These are phyloP conservation scores for Colletotrichum liriopes DNA, from an alignment of 2,329 filamentous ascomycete species.

Conservation along the genomic window DNA sequence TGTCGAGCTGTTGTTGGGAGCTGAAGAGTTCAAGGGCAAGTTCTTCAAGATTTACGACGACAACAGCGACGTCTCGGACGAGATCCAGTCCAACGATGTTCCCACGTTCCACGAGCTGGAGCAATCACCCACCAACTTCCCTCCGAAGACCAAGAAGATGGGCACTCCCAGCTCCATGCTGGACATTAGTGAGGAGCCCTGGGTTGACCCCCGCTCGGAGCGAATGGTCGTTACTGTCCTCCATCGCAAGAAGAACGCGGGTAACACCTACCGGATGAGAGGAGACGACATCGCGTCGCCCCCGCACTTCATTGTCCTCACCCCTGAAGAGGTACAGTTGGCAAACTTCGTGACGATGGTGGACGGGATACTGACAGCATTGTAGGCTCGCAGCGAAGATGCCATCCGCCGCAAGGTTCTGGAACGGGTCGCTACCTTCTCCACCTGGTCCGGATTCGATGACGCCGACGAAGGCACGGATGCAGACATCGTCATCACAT, in stretches of 20 bases:
- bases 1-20: conserved; percentile 78
- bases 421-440: conserved; percentile 81
- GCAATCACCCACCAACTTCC: conserved; percentile 83
- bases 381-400: conserved; percentile 72
- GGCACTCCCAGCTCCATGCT: conserved; percentile 64
- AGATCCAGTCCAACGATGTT: conserved; percentile 77
- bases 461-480: conserved; percentile 71
- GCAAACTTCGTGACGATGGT: conserved; percentile 53
- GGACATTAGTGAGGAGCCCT: conserved; percentile 59
- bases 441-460: conserved; percentile 72
- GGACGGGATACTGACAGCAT: conserved; percentile 7
- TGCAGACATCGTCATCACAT: conserved; percentile 79
- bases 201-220: conserved; percentile 71
- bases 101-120: conserved; percentile 85
- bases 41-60: conserved; percentile 93
- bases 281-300: conserved; percentile 55
- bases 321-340: conserved; percentile 75
- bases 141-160: conserved; percentile 65
- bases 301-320: conserved; percentile 83
- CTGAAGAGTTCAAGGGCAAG: conserved; percentile 85
- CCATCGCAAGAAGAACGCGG: conserved; percentile 62
- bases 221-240: conserved; percentile 80
- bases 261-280: conserved; percentile 22
- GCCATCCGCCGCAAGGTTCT: conserved; percentile 85
- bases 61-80: conserved; percentile 76